These are phyloP conservation scores for Saccharomycopsis sp. DNA, from an alignment of 805 yeast species.

Conservation along the genomic window DNA sequence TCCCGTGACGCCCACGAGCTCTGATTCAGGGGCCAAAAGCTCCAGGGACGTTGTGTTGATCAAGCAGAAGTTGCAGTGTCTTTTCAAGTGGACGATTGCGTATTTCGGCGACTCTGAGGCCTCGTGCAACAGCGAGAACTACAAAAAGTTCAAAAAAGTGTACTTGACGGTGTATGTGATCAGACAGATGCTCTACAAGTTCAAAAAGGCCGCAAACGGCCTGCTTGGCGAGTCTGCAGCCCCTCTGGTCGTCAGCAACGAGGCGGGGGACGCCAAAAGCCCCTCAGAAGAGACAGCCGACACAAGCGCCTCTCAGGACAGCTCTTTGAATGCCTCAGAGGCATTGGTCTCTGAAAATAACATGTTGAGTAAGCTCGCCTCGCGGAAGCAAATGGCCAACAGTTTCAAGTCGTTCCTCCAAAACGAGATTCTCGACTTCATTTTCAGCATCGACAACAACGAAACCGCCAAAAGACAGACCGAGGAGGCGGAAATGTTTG, in stretches of 20 bases:
- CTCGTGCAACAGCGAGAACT: not conserved
- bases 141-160: slow-evolving; percentile 6
- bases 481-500: not conserved
- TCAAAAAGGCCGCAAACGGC: slow-evolving; percentile 4
- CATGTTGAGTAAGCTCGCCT: not conserved
- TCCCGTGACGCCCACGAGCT: not conserved
- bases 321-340: not conserved
- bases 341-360: not conserved
- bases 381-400: slow-evolving; percentile 6
- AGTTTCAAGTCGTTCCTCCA: slow-evolving; percentile 27
- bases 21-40: not conserved
- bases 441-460: slow-evolving; percentile 29
- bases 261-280: not conserved
- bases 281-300: not conserved
- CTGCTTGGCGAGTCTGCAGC: too few species aligned
- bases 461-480: not conserved
- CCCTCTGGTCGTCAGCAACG: not conserved
- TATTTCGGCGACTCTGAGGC: not conserved
- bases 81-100: slow-evolving; percentile 7
- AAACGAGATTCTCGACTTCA: slow-evolving; percentile 34
- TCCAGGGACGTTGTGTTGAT: not conserved
- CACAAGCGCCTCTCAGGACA: not conserved
- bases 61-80: slow-evolving; percentile 7
- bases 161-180: slow-evolving; percentile 14
- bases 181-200: slow-evolving; percentile 7